Evolutionary conservation across 768 basidiomycete species (phyloP).

Genomic region (Leccinum incarnatum): DNA sequence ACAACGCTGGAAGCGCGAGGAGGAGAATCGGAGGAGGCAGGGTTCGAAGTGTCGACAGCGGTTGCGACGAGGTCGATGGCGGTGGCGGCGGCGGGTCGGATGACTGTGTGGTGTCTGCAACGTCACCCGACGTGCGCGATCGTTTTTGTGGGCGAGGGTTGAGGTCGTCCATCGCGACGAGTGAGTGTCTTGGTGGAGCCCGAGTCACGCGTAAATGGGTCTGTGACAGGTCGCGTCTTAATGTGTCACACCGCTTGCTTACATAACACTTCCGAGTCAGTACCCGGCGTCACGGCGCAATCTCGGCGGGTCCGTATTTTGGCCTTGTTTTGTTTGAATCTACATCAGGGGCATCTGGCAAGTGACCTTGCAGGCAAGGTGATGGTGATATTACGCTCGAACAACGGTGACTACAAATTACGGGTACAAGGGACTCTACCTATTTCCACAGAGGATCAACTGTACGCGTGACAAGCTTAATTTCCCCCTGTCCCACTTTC

Average conservation of each 20-base stretch:
- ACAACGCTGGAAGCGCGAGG: conserved; percentile 56
- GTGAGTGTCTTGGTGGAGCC: neutral
- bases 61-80: neutral
- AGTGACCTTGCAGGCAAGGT: no score
- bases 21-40: conserved; percentile 49
- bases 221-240: conserved; percentile 31
- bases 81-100: neutral
- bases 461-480: no score
- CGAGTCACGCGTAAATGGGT: conserved; percentile 29
- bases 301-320: no score
- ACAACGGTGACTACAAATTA: no score
- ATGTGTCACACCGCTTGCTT: neutral
- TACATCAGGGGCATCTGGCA: no score
- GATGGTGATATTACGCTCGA: no score
- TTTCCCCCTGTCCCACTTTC: no score
- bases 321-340: no score
- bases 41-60: conserved; percentile 23
- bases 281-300: no score
- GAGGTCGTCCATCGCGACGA: conserved; percentile 22
- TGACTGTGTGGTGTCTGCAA: neutral
- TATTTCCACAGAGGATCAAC: neutral
- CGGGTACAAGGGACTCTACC: no score
- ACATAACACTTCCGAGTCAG: neutral
- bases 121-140: conserved; percentile 21
- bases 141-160: conserved; percentile 38